phyloP scores from a whole-genome alignment of 805 yeast species.

The Cyberlindnera mycetangii region DNA sequence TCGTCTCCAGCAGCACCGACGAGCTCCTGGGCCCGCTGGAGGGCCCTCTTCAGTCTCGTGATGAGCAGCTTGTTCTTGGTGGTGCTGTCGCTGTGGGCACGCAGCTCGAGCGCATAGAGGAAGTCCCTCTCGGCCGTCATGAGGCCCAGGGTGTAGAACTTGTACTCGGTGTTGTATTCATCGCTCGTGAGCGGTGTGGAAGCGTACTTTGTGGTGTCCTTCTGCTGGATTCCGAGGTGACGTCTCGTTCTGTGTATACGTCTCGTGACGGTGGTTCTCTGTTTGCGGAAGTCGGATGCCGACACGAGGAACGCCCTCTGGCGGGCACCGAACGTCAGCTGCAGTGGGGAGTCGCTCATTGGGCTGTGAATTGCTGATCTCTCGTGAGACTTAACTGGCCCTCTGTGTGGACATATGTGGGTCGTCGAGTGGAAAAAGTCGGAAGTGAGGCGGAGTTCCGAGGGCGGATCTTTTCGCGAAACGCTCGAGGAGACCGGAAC shows the following conservation, averaged over 20 bases:
- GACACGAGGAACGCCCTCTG: conserved; percentile 60
- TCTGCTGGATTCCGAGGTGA: conserved; percentile 57
- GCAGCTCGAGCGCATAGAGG: conserved; percentile 64
- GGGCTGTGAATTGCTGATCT: too few species aligned
- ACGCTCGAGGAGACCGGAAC: background rate
- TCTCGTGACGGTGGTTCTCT: conserved; percentile 60
- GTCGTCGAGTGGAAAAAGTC: background rate
- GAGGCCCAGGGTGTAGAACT: conserved; percentile 58
- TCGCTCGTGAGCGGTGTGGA: conserved; percentile 46
- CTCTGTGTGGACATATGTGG: too few species aligned
- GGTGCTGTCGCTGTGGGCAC: conserved; percentile 43
- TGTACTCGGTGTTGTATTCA: conserved; percentile 47
- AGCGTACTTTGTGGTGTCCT: conserved; percentile 62
- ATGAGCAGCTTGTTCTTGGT: conserved; percentile 48
- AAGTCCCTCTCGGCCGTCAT: conserved; percentile 76
- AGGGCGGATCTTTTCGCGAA: too few species aligned
- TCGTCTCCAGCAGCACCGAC: conserved; percentile 36
- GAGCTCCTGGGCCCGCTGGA: conserved; percentile 42
- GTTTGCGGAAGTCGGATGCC: conserved; percentile 65
- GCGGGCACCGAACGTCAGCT: conserved; percentile 48
- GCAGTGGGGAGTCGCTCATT: conserved; percentile 25
- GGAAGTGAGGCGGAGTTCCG: background rate
- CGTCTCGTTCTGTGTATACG: conserved; percentile 63
- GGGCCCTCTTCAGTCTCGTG: conserved; percentile 68
- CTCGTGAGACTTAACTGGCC: background rate